A percentile compares a stretch with the other conserved stretches of the same genome.
Evolutionary conservation across 2,329 filamentous ascomycete genomes (phyloP).

Genomic region (Volutella citrinella): DNA sequence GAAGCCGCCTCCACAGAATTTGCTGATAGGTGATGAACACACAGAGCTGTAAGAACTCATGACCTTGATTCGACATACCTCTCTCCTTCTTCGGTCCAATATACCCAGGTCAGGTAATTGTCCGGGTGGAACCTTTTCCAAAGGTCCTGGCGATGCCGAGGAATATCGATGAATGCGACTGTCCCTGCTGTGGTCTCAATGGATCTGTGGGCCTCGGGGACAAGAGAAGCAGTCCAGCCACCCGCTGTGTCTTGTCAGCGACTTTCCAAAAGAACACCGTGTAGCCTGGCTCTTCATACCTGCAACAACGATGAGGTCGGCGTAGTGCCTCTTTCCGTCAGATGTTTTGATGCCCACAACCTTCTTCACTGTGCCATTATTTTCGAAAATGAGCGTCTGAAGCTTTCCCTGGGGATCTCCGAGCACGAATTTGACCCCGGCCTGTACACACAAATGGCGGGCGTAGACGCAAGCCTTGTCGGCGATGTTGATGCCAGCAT

Average conservation of each 20-base stretch:
- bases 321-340: too few species aligned
- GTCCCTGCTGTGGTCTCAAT: conserved; percentile 37
- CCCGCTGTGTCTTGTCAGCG: too few species aligned
- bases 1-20: conserved; percentile 3
- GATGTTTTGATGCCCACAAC: too few species aligned
- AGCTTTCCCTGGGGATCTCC: conserved; percentile 2
- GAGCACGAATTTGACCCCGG: conserved; percentile 4
- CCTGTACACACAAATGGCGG: conserved; percentile 1
- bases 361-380: conserved; percentile 7
- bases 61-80: neutral
- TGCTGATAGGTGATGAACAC: too few species aligned
- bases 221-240: conserved; percentile 26
- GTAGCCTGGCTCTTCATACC: too few species aligned
- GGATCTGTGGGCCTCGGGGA: conserved; percentile 24
- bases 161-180: conserved; percentile 28
- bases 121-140: conserved; percentile 6
- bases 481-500: conserved; percentile 24
- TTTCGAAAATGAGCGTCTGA: conserved; percentile 1
- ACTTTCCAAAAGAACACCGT: too few species aligned
- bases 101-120: conserved; percentile 5
- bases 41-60: too few species aligned
- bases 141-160: conserved; percentile 4
- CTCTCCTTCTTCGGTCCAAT: conserved; percentile 1
- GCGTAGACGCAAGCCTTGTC: conserved; percentile 17
- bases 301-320: too few species aligned